Base-by-base conservation (phyloP, 2,329 filamentous ascomycete species). In the Rhexocercosporidium sp. region DNA sequence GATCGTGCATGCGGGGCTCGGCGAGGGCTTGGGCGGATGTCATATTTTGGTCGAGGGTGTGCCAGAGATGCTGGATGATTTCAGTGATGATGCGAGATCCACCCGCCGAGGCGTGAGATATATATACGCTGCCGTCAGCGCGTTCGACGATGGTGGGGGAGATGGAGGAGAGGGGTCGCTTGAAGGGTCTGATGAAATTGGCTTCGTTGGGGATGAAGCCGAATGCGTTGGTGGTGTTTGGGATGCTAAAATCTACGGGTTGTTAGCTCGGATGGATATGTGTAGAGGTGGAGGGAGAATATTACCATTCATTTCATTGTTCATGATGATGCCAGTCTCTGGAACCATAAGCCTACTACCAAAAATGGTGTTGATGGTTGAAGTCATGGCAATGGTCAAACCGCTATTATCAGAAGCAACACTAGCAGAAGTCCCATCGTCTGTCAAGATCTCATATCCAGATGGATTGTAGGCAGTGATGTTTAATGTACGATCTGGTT, bases 311-410 rank as follows among this genome's bases (percentile, higher is more conserved):
- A 87, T 87, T 71, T 86, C 82, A 69, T 86, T 82, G 71, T 87
- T 87, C 87, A 91, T 88, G 62, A 92, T 89, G 8, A 92, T 81
- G n/a, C 90, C 89, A 0, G 89, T 91, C 71, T 91, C 88, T 0
- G 89, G 89, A 1, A 75, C 83, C 73, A 91, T 84, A 63, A 92
- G 72, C 34, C 83, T 81, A 65, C 84, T 88, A 57, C 90, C 90
- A 71, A 92, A 92, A 3, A 89, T 80, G 2, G 90, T 81, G 74
- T 92, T 92, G 66, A 92, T 81, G 0, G 90, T 92, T 1, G 87
- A 89, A 0, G 89, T 92, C 1, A 90, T 79, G 0, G 87, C 86
- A 66, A 92, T 83, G 7, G 88, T 84, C 66, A 92, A 77, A 0
- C 90, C 90, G 0, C 82, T 82, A 54, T 81, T 79, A 75, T 92